Conservation (phyloP, 257 asterid species). For the Jaltomata sinuosa region DNA sequence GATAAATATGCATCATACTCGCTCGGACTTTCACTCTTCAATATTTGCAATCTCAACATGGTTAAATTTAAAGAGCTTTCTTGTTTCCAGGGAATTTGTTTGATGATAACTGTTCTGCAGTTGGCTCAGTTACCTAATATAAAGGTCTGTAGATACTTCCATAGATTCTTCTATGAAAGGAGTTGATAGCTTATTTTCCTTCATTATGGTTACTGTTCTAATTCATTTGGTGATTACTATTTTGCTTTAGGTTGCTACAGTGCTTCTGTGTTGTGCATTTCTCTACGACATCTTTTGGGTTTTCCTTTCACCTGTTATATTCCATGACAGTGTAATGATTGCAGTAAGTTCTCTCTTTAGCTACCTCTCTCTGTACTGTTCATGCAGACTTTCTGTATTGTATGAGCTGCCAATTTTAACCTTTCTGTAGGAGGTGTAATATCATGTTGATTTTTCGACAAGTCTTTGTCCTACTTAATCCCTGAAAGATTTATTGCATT, state of each 20-base stretch:
- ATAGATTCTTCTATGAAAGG: not conserved
- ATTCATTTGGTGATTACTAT: not conserved
- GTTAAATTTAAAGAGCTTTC: slow-evolving; percentile 1
- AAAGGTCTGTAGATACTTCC: slow-evolving; percentile 36
- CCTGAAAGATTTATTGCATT: not conserved
- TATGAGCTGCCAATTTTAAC: not conserved
- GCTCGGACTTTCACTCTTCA: not conserved
- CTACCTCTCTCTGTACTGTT: slow-evolving; percentile 1
- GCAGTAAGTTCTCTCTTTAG: slow-evolving; percentile 46
- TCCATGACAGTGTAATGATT: slow-evolving; percentile 98
- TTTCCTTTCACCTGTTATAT: slow-evolving; percentile 86
- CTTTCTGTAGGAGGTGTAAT: not conserved
- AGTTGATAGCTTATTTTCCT: not conserved
- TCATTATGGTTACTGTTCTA: not conserved
- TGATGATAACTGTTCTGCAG: slow-evolving; percentile 93
- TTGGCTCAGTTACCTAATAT: slow-evolving; percentile 94
- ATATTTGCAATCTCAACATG: not conserved
- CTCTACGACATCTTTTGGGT: slow-evolving; percentile 97
- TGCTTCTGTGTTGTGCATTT: slow-evolving; percentile 84
- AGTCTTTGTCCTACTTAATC: not conserved
- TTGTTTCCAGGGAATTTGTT: slow-evolving; percentile 76
- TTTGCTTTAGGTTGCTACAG: slow-evolving; percentile 76
- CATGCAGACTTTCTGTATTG: not conserved
- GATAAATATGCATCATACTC: not conserved
- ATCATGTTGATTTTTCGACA: not conserved